phyloP scores from a whole-genome alignment of 495 filamentous ascomycete genomes.

The Evernia prunastri region DNA sequence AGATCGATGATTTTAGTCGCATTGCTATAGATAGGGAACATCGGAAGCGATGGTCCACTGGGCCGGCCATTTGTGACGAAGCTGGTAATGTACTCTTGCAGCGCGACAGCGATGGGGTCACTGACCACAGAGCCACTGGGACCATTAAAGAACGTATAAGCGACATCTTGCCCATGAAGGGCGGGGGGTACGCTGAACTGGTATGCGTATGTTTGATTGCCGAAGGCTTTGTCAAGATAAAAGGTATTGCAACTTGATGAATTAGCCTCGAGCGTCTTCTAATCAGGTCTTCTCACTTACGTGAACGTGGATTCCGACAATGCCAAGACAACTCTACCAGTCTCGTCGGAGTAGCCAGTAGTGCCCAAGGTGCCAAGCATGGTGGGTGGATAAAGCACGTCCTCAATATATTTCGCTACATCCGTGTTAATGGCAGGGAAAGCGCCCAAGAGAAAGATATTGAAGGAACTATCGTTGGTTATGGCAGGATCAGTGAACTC shows the following conservation, averaged over 20 bases:
- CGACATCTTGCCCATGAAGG: slow-evolving; percentile 45
- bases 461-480: slow-evolving; percentile 30
- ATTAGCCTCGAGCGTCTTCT: not conserved
- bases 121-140: slow-evolving; percentile 37
- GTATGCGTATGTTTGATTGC: slow-evolving; percentile 52
- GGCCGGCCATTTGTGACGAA: slow-evolving; percentile 48
- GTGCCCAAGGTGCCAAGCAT: slow-evolving; percentile 26
- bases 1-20: slow-evolving; percentile 38
- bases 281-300: not conserved
- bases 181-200: slow-evolving; percentile 55
- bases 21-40: slow-evolving; percentile 39
- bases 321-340: slow-evolving; percentile 32
- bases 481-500: slow-evolving; percentile 40
- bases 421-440: slow-evolving; percentile 30
- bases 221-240: slow-evolving; percentile 33
- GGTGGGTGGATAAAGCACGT: slow-evolving; percentile 36
- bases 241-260: slow-evolving; percentile 17
- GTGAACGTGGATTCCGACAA: slow-evolving; percentile 40
- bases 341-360: slow-evolving; percentile 39
- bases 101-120: slow-evolving; percentile 40
- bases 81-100: slow-evolving; percentile 56
- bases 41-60: slow-evolving; percentile 34
- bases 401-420: slow-evolving; percentile 32
- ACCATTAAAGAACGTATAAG: slow-evolving; percentile 53
- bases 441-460: slow-evolving; percentile 24